Base-by-base conservation (phyloP, 2,329 filamentous ascomycete genomes). In the Ceratocystis albifundus region DNA sequence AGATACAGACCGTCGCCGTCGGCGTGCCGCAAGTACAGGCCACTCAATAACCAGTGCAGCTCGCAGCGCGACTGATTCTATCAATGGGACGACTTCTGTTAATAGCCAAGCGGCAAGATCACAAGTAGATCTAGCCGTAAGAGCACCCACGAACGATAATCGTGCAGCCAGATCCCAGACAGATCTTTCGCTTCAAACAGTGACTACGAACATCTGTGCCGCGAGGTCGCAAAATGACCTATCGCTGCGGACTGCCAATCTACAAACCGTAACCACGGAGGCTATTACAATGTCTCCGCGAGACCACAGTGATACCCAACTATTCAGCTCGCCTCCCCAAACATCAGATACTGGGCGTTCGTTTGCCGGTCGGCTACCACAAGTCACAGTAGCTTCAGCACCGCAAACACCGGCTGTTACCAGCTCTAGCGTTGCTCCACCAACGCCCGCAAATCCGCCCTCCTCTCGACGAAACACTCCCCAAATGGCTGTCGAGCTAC, bases 111-210 rank as follows among this genome's bases (percentile, higher is more conserved):
- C 83, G 12, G 78, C 82, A 25, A 81, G 82, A 25, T 89, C 88
- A 20, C 82, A 86, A 61, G 88, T 84, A 1, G 88, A 91, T 71
- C 76, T 90, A 7, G 75, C 76, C 1, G 69, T 78, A 4, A 77
- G 78, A 22, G 22, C 48, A 17, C n/a, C 25, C 10, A 8, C 28
- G 10, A n/a, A 28, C 8, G 55, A 59, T 22, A 59, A 59, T 59
- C 55, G 55, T 4, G 55, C 55, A 32, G 28, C 55, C 8, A 36
- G 25, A 59, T 59, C 55, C 32, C 55, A 59, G 28, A 36, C 55
- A 36, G 55, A 59, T 36, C 55, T 36, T 32, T 30, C 30, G 5
- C 55, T 20, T n/a, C 55, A 36, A 6, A 7, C 55, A 8, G 15
- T 59, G 28, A 36, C 55, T 0, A 10, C 17, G 32, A 22, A 30